Evolutionary conservation across 2,329 filamentous ascomycete species (phyloP), one percentile per base, ranked within the genome.

Genomic region (Aspergillus persii): DNA sequence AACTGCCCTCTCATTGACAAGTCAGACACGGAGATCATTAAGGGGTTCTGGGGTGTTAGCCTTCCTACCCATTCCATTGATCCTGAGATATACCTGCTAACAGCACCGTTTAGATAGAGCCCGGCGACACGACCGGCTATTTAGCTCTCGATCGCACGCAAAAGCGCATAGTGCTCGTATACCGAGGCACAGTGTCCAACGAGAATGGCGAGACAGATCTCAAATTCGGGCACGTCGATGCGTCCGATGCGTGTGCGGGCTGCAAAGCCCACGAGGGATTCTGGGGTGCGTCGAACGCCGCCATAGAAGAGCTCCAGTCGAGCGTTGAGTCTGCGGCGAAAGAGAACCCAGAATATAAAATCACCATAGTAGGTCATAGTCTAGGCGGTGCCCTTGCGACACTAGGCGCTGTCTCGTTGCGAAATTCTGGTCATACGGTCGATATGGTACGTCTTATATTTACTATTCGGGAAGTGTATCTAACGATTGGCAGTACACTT

Each of bases 221-320:
- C 8, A 12, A 54, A 15, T 31, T 54, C 27, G 2, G 18, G 9
- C 36, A 58, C 8, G 7, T 18, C 3, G 51, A 54, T n/a, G 56
- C 46, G 23, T 41, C 56, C 23, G 30, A 31, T 6, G 7, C 31
- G 15, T 58, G 56, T n/a, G 12, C 5, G 1, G 56, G 56, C 9
- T 58, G 56, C n/a, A 54, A 54, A 33, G 56, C 51, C n/a, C 56
- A 58, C 26, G 15, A 41, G 23, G 56, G 56, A 3, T 58, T 58
- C 44, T 58, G 56, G 56, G 29, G 18, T 5, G 56, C 56, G 3
- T n/a, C 27, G n/a, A 41, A n/a, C 23, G 31, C 26, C 4, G 51
- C 52, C 1, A 39, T 50, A 9, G 31, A 26, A 2, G 11, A n/a
- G 18, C 50, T 54, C 8, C 15, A n/a, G 26, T 36, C 56, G 3